These are phyloP conservation scores for Ceratocystis lukuohia DNA, from an alignment of 2,329 filamentous ascomycete species.

Conservation along the genomic window DNA sequence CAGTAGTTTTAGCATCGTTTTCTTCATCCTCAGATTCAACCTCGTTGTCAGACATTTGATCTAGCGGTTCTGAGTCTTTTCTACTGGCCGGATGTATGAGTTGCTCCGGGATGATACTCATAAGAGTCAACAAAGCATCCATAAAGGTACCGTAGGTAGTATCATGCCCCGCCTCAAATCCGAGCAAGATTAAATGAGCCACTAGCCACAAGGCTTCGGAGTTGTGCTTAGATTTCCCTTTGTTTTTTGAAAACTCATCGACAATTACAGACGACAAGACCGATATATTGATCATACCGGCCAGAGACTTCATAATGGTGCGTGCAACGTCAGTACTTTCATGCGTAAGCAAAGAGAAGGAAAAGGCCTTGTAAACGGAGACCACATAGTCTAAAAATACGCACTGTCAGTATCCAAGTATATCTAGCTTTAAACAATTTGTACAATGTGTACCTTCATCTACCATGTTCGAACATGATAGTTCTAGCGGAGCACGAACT, in stretches of 20 bases:
- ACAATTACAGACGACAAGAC: constrained; percentile 33
- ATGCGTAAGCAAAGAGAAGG: constrained; percentile 29
- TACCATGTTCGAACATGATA: not conserved
- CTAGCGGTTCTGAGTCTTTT: not conserved
- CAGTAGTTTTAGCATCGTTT: not conserved
- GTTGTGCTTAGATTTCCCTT: constrained; percentile 24
- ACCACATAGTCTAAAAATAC: not conserved
- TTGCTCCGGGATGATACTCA: not conserved
- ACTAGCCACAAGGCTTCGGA: constrained; percentile 48
- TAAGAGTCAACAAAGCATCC: constrained; percentile 1
- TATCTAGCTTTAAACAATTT: too few relatives aligned
- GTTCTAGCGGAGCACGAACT: not conserved
- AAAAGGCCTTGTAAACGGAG: constrained; percentile 27
- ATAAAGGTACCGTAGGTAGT: not conserved
- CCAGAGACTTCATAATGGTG: not conserved
- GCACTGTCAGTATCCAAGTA: not conserved
- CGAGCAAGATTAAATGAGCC: constrained; percentile 51
- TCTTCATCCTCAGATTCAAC: not conserved
- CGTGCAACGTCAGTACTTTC: not conserved
- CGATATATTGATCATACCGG: not conserved
- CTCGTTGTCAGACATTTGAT: not conserved
- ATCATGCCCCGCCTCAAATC: constrained; percentile 25
- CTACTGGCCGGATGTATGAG: not conserved
- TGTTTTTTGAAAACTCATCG: constrained; percentile 25
- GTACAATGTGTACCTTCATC: not conserved